Conservation (phyloP, 1,139 yeast species). For the Scheffersomyces segobiensis region DNA sequence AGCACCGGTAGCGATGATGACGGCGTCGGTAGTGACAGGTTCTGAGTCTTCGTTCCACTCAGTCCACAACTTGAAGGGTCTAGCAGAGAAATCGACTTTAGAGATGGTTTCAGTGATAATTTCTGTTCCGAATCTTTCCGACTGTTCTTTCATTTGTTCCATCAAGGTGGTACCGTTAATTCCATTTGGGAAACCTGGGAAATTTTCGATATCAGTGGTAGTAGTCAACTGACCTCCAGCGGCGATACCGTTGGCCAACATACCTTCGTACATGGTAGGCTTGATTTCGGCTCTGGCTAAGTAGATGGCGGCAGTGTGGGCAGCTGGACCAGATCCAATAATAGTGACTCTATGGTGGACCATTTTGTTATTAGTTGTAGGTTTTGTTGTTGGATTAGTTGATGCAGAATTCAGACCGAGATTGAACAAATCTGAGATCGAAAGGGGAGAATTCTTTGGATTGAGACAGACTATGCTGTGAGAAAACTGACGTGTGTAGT, state of each 20-base stretch:
- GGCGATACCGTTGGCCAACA: conserved; percentile 96
- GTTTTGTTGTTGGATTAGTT: not conserved
- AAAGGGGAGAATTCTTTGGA: not conserved
- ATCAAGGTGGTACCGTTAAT: conserved; percentile 82
- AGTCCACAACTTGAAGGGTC: conserved; percentile 96
- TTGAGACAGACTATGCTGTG: not conserved
- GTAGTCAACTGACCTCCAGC: conserved; percentile 99
- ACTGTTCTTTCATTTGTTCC: conserved; percentile 92
- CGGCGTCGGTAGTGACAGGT: conserved; percentile 90
- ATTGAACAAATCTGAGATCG: not conserved
- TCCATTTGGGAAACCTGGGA: conserved; percentile 98
- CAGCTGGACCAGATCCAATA: conserved; percentile 98
- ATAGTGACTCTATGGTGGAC: conserved; percentile 88
- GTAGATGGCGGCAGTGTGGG: conserved; percentile 98
- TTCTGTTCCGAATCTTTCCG: conserved; percentile 84
- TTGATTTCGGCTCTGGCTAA: conserved; percentile 94
- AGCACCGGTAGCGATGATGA: conserved; percentile 95
- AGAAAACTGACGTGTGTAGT: not conserved
- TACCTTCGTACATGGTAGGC: conserved; percentile 92
- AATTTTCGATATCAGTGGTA: conserved; percentile 95
- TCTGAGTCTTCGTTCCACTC: conserved; percentile 89
- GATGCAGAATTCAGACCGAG: not conserved
- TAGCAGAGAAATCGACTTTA: conserved; percentile 79
- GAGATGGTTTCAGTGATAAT: conserved; percentile 93
- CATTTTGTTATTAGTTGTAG: conserved; percentile 43